These are phyloP conservation scores for Porodaedalea pini DNA, from an alignment of 1,284 basidiomycete species.

Conservation along the genomic window DNA sequence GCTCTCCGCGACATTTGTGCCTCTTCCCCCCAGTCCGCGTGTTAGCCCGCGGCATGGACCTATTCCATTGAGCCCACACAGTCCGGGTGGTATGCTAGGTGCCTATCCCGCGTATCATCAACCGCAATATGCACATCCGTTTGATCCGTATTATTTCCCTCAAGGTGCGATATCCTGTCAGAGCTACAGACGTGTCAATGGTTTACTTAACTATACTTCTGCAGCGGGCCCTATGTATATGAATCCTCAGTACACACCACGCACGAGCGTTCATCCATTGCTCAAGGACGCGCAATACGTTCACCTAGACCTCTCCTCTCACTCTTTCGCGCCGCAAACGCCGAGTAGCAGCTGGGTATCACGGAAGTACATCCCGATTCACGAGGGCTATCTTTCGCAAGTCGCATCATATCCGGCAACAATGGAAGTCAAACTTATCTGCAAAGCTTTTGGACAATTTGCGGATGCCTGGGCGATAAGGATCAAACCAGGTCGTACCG, in stretches of 20 bases:
- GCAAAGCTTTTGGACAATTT: conserved; percentile 9
- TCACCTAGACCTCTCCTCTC: conserved; percentile 10
- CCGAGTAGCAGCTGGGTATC: neutral
- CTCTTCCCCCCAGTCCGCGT: conserved; percentile 18
- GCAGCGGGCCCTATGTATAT: conserved; percentile 5
- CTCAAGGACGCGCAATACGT: conserved; percentile 6
- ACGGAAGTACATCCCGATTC: neutral
- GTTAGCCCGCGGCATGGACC: conserved; percentile 11
- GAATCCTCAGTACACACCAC: conserved; percentile 6
- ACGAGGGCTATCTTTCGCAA: conserved; percentile 14
- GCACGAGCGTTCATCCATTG: conserved; percentile 5
- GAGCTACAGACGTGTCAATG: neutral
- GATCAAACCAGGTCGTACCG: conserved; percentile 3
- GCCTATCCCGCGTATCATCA: conserved; percentile 10
- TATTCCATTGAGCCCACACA: conserved; percentile 6
- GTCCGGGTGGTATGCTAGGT: conserved; percentile 8
- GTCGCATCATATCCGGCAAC: conserved; percentile 4
- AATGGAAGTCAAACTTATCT: conserved; percentile 2
- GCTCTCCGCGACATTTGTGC: conserved; percentile 14
- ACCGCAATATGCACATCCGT: neutral
- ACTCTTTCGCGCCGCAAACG: conserved; percentile 3
- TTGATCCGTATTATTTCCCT: conserved; percentile 14
- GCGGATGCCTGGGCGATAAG: conserved; percentile 9
- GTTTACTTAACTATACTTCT: neutral
- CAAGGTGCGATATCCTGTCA: conserved; percentile 3